Evolutionary conservation across 2,329 filamentous ascomycete species (phyloP), one percentile per base, ranked within the genome.

Genomic region (Pestalotiopsis sp.): DNA sequence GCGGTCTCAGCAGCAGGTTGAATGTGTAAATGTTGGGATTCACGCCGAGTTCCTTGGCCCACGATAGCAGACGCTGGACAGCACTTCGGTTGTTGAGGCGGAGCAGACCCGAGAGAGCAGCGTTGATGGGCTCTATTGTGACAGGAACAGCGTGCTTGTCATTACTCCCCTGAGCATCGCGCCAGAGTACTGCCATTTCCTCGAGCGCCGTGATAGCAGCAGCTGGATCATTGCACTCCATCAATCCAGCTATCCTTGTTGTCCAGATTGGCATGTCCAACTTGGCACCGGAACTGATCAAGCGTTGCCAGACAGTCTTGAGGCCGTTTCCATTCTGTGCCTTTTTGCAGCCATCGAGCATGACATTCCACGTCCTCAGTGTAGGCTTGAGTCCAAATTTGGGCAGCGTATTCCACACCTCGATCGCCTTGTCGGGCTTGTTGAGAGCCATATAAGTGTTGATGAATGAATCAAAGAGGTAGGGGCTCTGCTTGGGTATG

Each of bases 261-360:
- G 90, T 91, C 93, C 93, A 96, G 52, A 90, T 88, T 67, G 83
- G 75, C 6, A 79, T 78, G 77, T 95, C 93, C 4, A 93, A 88
- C 71, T 86, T 80, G 11, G 89, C 74, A 1, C 87, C 87, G 1
- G 89, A 85, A 9, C 75, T 76, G 3, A 86, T 75, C 80, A 96
- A 88, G 71, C 87, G 88, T 0, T 80, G 73, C 93, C 93, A 97
- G 39, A 94, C 85, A 1, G 84, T 84, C 67, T 91, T 87, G 70
- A 95, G 83, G 25, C 86, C 89, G n/a, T 82, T 77, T 0, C 83
- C 72, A 73, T 93, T 90, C 67, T 84, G 84, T 64, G 88, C 84
- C 64, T 83, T 84, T 75, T 86, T 87, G 79, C 90, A 93, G 1
- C 93, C 93, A 68, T 88, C 85, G 72, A 96, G 87, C 87, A 96